A percentile compares a stretch with the other conserved stretches of the same genome.
Evolutionary conservation across 495 filamentous ascomycete genomes (phyloP).

Genomic region (Neurospora sp.): DNA sequence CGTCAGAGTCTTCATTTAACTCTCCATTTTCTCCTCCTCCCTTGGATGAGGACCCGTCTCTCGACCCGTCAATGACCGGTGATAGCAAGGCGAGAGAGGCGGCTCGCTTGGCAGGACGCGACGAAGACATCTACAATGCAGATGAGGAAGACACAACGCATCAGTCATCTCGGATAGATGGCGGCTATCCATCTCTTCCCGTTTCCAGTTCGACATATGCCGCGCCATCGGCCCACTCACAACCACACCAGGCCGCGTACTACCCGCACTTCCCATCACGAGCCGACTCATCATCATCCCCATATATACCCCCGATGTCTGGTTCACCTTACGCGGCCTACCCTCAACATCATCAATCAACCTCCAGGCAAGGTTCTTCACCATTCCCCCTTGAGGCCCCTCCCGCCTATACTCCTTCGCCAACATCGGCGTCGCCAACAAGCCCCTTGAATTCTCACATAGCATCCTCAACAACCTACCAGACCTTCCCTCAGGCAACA

Average conservation of each 20-base stretch:
- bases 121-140: neutral
- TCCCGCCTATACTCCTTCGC: slow-evolving; percentile 35
- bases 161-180: neutral
- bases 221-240: neutral
- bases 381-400: slow-evolving; percentile 29
- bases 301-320: slow-evolving; percentile 12
- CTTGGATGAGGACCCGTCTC: neutral
- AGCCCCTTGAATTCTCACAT: slow-evolving; percentile 9
- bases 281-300: slow-evolving; percentile 4
- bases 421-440: slow-evolving; percentile 24
- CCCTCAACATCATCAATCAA: neutral
- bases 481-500: slow-evolving; percentile 15
- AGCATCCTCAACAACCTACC: neutral
- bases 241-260: slow-evolving; percentile 11
- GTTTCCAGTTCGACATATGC: neutral
- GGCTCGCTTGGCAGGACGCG: slow-evolving; percentile 4
- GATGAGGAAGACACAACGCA: neutral
- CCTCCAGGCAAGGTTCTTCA: neutral
- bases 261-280: slow-evolving; percentile 9
- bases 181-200: neutral
- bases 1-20: neutral
- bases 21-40: neutral
- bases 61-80: slow-evolving; percentile 13
- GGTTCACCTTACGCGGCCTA: slow-evolving; percentile 15
- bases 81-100: slow-evolving; percentile 34